Percentiles rank a stretch among this genome's conserved stretches.
These are phyloP conservation scores for Ballota nigra DNA, from an alignment of 257 asterid genomes.

Conservation along the genomic window DNA sequence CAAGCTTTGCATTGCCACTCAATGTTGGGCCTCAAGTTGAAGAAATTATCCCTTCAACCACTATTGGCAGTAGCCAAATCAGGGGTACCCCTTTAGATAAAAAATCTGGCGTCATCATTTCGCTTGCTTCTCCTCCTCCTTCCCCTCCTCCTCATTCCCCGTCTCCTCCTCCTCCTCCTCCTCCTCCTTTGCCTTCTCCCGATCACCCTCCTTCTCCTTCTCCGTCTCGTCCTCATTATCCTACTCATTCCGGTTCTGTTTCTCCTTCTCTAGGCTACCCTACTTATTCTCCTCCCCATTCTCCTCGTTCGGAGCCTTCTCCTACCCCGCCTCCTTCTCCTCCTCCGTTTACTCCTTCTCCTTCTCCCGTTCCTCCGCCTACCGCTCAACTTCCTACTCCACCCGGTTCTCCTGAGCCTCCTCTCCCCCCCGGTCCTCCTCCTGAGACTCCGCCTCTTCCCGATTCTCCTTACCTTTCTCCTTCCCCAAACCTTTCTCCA, in stretches of 20 bases:
- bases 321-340: not conserved
- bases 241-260: not conserved
- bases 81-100: not conserved
- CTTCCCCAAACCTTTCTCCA: not conserved
- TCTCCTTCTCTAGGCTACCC: not conserved
- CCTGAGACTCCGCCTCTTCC: not conserved
- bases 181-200: not conserved
- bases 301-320: not conserved
- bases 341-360: not conserved
- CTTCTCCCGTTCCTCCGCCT: not conserved
- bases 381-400: not conserved
- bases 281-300: not conserved
- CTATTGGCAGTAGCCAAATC: constrained; percentile 11
- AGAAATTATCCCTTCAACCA: constrained; percentile 9
- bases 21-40: not conserved
- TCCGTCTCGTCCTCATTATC: not conserved
- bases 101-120: not conserved
- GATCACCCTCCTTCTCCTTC: not conserved
- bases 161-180: not conserved
- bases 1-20: not conserved
- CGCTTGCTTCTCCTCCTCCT: constrained; percentile 7
- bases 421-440: not conserved
- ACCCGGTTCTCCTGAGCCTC: not conserved
- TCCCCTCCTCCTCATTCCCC: not conserved
- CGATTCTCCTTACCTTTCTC: not conserved